These are phyloP conservation scores for Galerina marginata DNA, from an alignment of 768 basidiomycete species.

Conservation along the genomic window DNA sequence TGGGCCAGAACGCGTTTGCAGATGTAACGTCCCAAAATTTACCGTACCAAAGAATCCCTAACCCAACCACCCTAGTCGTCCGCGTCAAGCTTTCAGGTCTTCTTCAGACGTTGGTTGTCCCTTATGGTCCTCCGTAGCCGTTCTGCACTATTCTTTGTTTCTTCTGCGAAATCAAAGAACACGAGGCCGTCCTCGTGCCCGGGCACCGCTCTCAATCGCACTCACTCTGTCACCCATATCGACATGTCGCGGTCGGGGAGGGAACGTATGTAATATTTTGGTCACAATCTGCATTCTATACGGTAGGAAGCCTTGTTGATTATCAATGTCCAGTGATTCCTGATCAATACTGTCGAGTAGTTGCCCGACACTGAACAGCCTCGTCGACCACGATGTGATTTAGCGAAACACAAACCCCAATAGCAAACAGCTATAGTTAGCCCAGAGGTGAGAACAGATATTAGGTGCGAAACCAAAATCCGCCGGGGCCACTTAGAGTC, in stretches of 20 bases:
- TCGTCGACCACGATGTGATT: slow-evolving; percentile 9
- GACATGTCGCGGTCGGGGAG: not conserved
- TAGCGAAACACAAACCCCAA: slow-evolving; percentile 1
- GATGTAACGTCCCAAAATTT: too few species aligned
- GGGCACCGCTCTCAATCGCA: too few species aligned
- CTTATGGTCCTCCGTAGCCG: too few species aligned
- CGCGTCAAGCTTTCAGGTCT: too few species aligned
- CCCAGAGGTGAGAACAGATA: not conserved
- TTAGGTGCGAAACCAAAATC: too few species aligned
- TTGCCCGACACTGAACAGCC: slow-evolving; percentile 15
- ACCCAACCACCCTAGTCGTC: too few species aligned
- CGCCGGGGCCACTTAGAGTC: not conserved
- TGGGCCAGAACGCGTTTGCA: too few species aligned
- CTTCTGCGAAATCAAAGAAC: too few species aligned
- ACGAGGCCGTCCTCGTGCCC: too few species aligned
- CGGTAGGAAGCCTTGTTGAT: not conserved
- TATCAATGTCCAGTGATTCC: not conserved
- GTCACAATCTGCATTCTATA: not conserved
- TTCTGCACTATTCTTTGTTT: too few species aligned
- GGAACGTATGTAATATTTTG: not conserved
- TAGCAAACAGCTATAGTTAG: not conserved
- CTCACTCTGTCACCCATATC: not conserved
- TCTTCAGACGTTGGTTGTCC: too few species aligned
- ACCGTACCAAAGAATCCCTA: too few species aligned
- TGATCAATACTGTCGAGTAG: not conserved